Evolutionary conservation across 2,329 filamentous ascomycete species (phyloP).

Genomic region (Xylariaceae sp.): DNA sequence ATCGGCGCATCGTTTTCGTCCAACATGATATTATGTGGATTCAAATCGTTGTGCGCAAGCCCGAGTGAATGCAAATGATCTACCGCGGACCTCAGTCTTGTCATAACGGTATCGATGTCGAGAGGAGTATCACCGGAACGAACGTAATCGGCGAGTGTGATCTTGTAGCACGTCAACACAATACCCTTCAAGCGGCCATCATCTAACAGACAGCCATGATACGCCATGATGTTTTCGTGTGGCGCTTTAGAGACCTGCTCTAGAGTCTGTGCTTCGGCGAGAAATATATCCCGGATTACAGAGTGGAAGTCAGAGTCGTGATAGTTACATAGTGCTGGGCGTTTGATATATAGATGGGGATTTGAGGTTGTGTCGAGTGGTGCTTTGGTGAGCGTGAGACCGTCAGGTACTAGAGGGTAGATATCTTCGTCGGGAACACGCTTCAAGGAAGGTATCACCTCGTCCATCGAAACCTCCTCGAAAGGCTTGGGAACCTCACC

Average conservation of each 20-base stretch:
- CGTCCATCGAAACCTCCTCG: slow-evolving; percentile 11
- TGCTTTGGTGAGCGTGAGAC: slow-evolving; percentile 5
- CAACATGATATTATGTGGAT: slow-evolving; percentile 15
- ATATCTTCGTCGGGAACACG: slow-evolving; percentile 16
- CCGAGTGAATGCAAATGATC: slow-evolving; percentile 9
- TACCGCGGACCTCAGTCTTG: slow-evolving; percentile 13
- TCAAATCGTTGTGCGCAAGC: slow-evolving; percentile 18
- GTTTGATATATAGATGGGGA: slow-evolving; percentile 14
- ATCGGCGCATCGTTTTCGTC: slow-evolving; percentile 14
- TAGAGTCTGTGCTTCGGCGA: slow-evolving; percentile 15
- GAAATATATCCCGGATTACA: slow-evolving; percentile 12
- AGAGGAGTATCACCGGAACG: slow-evolving; percentile 8
- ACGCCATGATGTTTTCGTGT: slow-evolving; percentile 16
- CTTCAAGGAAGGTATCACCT: slow-evolving; percentile 13
- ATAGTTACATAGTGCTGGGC: slow-evolving; percentile 14
- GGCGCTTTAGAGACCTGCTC: slow-evolving; percentile 12
- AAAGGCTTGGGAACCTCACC: slow-evolving; percentile 14
- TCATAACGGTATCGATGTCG: slow-evolving; percentile 12
- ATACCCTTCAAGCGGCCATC: slow-evolving; percentile 13
- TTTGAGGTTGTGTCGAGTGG: slow-evolving; percentile 3
- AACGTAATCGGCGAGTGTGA: slow-evolving; percentile 12
- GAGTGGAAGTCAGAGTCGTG: slow-evolving; percentile 4
- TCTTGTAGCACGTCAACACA: slow-evolving; percentile 11
- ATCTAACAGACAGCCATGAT: slow-evolving; percentile 13
- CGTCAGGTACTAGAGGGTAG: slow-evolving; percentile 16